Evolutionary conservation across 306 rosid species (phyloP).

Genomic region (Luffa acutangula): DNA sequence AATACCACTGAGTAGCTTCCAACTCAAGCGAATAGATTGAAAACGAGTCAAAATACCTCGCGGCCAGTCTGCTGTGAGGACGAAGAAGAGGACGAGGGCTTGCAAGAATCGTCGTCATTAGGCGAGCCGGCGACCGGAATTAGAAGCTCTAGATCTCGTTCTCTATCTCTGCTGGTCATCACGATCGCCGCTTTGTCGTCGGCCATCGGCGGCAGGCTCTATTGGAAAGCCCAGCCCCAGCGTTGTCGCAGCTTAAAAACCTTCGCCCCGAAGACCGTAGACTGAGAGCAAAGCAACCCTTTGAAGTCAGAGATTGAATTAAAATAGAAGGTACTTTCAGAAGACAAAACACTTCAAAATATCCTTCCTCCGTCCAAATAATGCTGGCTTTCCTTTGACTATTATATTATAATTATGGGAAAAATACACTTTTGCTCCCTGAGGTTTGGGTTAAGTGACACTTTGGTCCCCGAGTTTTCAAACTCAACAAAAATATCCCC

Average conservation of each 20-base stretch:
- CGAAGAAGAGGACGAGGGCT: constrained; percentile 42
- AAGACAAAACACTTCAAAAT: neutral
- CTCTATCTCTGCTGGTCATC: constrained; percentile 52
- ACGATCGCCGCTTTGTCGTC: constrained; percentile 48
- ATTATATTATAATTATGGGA: too few species aligned
- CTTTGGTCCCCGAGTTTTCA: too few species aligned
- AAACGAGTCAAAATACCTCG: constrained; percentile 32
- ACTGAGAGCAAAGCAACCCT: neutral
- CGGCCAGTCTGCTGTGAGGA: constrained; percentile 54
- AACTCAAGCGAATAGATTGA: neutral
- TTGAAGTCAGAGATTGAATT: neutral
- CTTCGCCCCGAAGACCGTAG: neutral
- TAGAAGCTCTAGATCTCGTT: constrained; percentile 81
- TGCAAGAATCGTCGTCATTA: constrained; percentile 31
- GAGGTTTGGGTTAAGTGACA: too few species aligned
- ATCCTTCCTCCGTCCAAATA: neutral
- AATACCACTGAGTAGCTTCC: too few species aligned
- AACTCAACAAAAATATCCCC: too few species aligned
- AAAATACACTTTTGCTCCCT: too few species aligned
- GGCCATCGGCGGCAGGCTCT: constrained; percentile 32
- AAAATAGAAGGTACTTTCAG: neutral
- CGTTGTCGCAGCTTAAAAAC: neutral
- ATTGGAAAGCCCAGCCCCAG: neutral
- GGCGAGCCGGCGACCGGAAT: constrained; percentile 51
- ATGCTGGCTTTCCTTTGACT: neutral